A percentile compares a stretch with the other conserved stretches of the same genome.
Evolutionary conservation across 2,329 filamentous ascomycete species (phyloP).

Genomic region (Colletotrichum liaoningense): DNA sequence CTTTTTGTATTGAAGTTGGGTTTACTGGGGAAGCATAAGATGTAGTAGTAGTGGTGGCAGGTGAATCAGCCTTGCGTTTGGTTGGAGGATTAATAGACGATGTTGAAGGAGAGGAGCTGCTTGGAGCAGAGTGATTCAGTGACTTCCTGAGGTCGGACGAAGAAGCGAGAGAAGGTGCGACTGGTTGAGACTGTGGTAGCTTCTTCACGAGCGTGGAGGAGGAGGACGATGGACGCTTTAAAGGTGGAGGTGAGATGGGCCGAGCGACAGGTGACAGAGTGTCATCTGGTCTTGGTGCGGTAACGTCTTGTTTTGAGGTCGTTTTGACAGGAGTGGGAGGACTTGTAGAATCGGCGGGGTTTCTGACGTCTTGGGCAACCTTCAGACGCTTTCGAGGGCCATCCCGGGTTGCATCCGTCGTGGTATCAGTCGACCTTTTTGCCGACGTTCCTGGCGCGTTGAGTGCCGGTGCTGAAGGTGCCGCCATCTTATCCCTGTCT

Average conservation of each 20-base stretch:
- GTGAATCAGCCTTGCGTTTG: conserved; percentile 20
- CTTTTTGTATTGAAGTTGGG: conserved; percentile 8
- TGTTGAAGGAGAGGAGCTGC: conserved; percentile 28
- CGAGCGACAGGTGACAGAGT: conserved; percentile 41
- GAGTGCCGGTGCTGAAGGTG: conserved; percentile 20
- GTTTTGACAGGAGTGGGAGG: conserved; percentile 32
- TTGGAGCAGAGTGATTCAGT: conserved; percentile 18
- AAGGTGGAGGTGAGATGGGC: conserved; percentile 48
- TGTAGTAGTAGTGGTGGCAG: conserved; percentile 18
- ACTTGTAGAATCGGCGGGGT: conserved; percentile 27
- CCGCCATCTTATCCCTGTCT: conserved; percentile 43
- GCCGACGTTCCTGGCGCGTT: conserved; percentile 25
- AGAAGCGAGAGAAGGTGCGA: conserved; percentile 28
- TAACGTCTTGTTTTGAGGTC: conserved; percentile 35
- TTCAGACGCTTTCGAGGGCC: conserved; percentile 46
- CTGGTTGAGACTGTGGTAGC: background rate
- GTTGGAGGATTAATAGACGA: conserved; percentile 14
- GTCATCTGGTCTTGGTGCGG: conserved; percentile 31
- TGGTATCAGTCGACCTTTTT: conserved; percentile 25
- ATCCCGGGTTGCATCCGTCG: conserved; percentile 41
- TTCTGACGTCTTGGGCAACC: conserved; percentile 36
- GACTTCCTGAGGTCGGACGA: conserved; percentile 20
- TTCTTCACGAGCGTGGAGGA: conserved; percentile 6
- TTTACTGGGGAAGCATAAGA: background rate
- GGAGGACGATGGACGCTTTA: conserved; percentile 36